Evolutionary conservation across 2,329 filamentous ascomycete species (phyloP), one percentile per base, ranked within the genome.

Genomic region (Acarospora socialis): DNA sequence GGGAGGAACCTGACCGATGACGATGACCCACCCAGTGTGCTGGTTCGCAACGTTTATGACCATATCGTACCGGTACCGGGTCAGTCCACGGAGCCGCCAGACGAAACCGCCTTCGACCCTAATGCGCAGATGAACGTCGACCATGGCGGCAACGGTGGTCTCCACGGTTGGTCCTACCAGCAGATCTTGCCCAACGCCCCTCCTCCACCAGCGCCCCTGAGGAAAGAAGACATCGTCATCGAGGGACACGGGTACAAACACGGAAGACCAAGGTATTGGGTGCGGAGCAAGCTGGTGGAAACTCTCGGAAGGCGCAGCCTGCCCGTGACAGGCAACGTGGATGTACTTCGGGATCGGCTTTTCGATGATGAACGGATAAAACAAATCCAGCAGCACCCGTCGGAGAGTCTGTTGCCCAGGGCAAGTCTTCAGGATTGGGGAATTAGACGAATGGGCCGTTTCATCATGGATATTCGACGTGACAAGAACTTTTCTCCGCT

Each of bases 21-120:
- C 9, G 13, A 30, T 8, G 12, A 9, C 20, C 20, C 26, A 2
- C 26, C 40, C n/a, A 35, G 36, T 26, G 43, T 38, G 12, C 38
- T 54, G 5, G 47, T 40, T 10, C 28, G 36, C 16, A 51, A 52
- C 29, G 47, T 55, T 6, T 54, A 55, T 26, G 47, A 54, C 24
- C 43, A 47, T 35, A 17, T 54, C 28, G 45, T 50, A 37, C 32
- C 26, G 10, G 34, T n/a, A n/a, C n/a, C n/a, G n/a, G n/a, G n/a
- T n/a, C n/a, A 43, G 10, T 37, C 40, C 8, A 10, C 44, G 4
- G 13, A 46, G 10, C 48, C 50, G 3, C 9, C 41, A 3, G 21
- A 36, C 4, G 30, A 38, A 1, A 29, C 36, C 4, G 28, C 43
- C 2, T 47, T 40, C 28, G 28, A 32, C 9, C 10, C 16, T n/a